Percentiles rank a stretch among this genome's conserved stretches.
Evolutionary conservation across 495 filamentous ascomycete species (phyloP).

Genomic region (Platismatia glauca): DNA sequence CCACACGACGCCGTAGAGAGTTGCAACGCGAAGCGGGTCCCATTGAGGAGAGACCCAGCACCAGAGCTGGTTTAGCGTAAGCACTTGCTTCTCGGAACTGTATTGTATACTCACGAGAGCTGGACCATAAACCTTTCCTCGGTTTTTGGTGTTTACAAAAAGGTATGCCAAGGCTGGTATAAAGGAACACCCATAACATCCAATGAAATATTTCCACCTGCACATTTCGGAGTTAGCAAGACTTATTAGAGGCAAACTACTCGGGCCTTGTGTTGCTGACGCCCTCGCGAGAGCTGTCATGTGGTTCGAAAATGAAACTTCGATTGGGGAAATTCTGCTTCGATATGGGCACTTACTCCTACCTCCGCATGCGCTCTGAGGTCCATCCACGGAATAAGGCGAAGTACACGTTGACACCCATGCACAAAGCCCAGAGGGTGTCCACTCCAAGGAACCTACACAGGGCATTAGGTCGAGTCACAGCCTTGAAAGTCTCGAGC

Average conservation of each 20-base stretch:
- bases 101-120: constrained; percentile 43
- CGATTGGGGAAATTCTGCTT: too few species aligned
- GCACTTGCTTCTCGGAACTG: neutral
- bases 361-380: constrained; percentile 51
- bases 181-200: constrained; percentile 70
- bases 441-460: constrained; percentile 70
- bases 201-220: constrained; percentile 52
- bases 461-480: constrained; percentile 16
- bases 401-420: constrained; percentile 82
- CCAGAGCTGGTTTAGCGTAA: constrained; percentile 48
- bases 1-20: constrained; percentile 83
- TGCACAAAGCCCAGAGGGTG: constrained; percentile 70
- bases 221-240: too few species aligned
- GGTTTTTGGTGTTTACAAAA: constrained; percentile 44
- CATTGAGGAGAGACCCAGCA: constrained; percentile 67
- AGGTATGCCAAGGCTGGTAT: constrained; percentile 60
- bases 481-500: neutral
- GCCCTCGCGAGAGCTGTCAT: too few species aligned
- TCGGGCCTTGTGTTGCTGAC: too few species aligned
- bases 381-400: constrained; percentile 75
- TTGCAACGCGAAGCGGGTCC: constrained; percentile 64
- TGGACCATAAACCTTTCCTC: constrained; percentile 60
- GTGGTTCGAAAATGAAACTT: too few species aligned
- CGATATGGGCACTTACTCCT: too few species aligned
- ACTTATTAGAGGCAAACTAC: too few species aligned